Evolutionary conservation across 1,284 basidiomycete genomes (phyloP), one percentile per base, ranked within the genome.

Genomic region (Uromyces viciae-fabae): DNA sequence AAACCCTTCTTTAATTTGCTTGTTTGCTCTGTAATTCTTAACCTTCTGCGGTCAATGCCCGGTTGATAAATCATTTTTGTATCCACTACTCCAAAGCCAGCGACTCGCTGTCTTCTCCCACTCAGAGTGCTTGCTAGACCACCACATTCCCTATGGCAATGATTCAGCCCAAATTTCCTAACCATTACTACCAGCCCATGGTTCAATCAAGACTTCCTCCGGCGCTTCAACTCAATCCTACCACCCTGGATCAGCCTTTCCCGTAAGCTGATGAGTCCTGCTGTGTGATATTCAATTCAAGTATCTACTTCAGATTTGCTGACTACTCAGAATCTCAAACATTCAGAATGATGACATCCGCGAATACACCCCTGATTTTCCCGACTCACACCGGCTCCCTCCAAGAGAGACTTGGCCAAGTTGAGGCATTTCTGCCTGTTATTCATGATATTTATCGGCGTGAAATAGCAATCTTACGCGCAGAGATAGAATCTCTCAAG

Each of bases 361-460:
- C 31, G 25, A 31, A 28, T 22, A 5, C 5, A 49, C 31, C 68
- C 9, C 31, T 43, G n/a, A 1, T 5, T 31, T 14, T 31, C 2
- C 31, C 43, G 2, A 49, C 42, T n/a, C 25, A 28, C 17, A 3
- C 68, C 9, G 31, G 25, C 43, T 54, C 69, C 7, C 31, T 72
- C 2, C 69, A 72, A 33, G 43, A 54, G 9, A 15, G 69, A 19
- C 46, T 72, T 2, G 9, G 22, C 46, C 49, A 72, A 38, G 43
- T 72, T 7, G 69, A 72, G 25, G 46, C 46, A 1, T 72, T 46
- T 1, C 52, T 72, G 46, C 69, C 69, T 15, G 46, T 17, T 8
- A 72, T 72, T 4, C 69, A 72, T 72, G 46, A 72, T 15, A 31
- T 31, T 5, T 54, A 72, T 38, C 69, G 52, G 22, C 69, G 69